phyloP scores from a whole-genome alignment of 2,329 filamentous ascomycete species.

The Anthostomella pinea region DNA sequence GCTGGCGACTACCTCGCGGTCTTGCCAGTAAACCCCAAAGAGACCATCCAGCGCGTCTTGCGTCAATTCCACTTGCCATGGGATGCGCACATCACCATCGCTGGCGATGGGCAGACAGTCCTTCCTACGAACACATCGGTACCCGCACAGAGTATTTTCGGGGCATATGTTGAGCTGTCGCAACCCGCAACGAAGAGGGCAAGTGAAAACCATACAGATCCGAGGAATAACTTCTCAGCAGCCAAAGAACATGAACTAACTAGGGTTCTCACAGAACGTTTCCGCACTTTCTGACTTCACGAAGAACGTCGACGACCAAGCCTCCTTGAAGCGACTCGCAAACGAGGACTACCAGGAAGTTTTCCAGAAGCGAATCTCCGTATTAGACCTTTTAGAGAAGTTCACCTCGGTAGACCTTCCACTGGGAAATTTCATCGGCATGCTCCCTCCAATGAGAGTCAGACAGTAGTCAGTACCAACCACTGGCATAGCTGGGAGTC shows the following conservation, averaged over 20 bases:
- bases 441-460: constrained; percentile 74
- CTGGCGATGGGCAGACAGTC: constrained; percentile 46
- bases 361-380: constrained; percentile 55
- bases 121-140: constrained; percentile 56
- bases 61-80: constrained; percentile 64
- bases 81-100: constrained; percentile 65
- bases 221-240: neutral
- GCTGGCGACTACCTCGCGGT: constrained; percentile 76
- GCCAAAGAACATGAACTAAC: constrained; percentile 10
- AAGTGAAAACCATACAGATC: constrained; percentile 28
- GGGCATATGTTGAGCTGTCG: constrained; percentile 69
- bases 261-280: constrained; percentile 36
- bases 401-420: constrained; percentile 59
- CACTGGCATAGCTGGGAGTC: neutral
- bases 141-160: constrained; percentile 61
- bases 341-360: constrained; percentile 46
- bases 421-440: constrained; percentile 64
- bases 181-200: constrained; percentile 70
- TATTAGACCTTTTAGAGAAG: constrained; percentile 67
- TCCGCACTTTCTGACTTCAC: constrained; percentile 30
- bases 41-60: constrained; percentile 62
- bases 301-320: constrained; percentile 23
- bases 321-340: constrained; percentile 45
- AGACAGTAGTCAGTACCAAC: constrained; percentile 67
- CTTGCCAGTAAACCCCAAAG: constrained; percentile 65